phyloP scores from a whole-genome alignment of 495 filamentous ascomycete species.

The Pyrenula aspistea region DNA sequence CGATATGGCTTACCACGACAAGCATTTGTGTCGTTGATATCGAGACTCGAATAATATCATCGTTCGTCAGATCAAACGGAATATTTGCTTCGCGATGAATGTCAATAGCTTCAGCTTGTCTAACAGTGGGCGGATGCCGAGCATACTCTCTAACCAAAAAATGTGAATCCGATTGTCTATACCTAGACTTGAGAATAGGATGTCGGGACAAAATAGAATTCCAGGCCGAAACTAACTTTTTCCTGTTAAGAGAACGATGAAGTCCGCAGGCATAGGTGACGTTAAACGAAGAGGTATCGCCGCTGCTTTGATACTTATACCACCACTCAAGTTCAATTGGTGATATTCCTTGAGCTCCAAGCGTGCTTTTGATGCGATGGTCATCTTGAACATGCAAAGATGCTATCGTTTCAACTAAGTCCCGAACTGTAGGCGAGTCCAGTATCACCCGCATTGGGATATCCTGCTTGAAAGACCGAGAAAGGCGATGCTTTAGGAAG shows the following conservation, averaged over 20 bases:
- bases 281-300: conserved; percentile 12
- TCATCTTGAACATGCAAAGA: no score
- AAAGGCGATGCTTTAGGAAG: conserved; percentile 4
- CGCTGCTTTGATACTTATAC: conserved; percentile 10
- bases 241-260: conserved; percentile 4
- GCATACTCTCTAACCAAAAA: neutral
- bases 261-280: conserved; percentile 9
- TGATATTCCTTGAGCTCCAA: conserved; percentile 2
- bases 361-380: neutral
- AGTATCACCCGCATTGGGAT: conserved; percentile 3
- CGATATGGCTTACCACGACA: conserved; percentile 16
- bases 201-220: conserved; percentile 9
- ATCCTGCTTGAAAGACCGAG: conserved; percentile 1
- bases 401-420: conserved; percentile 4
- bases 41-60: conserved; percentile 9
- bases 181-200: conserved; percentile 6
- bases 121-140: conserved; percentile 3
- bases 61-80: conserved; percentile 8
- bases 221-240: conserved; percentile 6
- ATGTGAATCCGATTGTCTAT: neutral
- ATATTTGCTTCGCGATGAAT: conserved; percentile 5
- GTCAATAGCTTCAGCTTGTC: conserved; percentile 5
- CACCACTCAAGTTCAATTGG: conserved; percentile 18
- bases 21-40: conserved; percentile 6
- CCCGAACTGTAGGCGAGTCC: conserved; percentile 1